phyloP scores from a whole-genome alignment of 768 basidiomycete species.

The Grammothele lineata region DNA sequence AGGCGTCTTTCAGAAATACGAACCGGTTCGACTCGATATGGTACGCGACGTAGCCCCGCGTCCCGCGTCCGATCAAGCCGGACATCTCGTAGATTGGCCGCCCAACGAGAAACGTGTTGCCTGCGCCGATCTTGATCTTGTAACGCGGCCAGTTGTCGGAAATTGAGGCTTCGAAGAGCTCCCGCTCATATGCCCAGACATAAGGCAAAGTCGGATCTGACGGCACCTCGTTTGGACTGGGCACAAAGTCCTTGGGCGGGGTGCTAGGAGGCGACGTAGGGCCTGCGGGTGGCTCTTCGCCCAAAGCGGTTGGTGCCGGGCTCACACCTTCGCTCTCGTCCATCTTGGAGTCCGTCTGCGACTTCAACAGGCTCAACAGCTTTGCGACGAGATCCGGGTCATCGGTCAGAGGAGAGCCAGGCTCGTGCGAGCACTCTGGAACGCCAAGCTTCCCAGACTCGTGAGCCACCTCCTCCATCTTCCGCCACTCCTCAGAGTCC shows the following conservation, averaged over 20 bases:
- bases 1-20: constrained; percentile 14
- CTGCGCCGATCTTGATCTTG: neutral
- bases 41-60: constrained; percentile 10
- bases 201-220: neutral
- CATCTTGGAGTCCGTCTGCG: too few relatives aligned
- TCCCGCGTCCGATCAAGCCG: constrained; percentile 5
- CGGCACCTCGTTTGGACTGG: too few relatives aligned
- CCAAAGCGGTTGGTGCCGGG: too few relatives aligned
- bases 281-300: too few relatives aligned
- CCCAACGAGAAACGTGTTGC: neutral
- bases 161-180: neutral
- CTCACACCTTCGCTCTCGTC: too few relatives aligned
- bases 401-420: neutral
- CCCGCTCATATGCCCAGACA: neutral
- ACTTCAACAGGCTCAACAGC: too few relatives aligned
- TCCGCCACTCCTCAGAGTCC: neutral
- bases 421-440: too few relatives aligned
- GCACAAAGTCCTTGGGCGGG: neutral
- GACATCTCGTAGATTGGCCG: neutral
- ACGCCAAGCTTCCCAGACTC: too few relatives aligned
- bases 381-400: neutral
- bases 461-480: neutral
- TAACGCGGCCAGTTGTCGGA: constrained; percentile 1
- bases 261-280: too few relatives aligned
- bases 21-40: constrained; percentile 2